These are phyloP conservation scores for Thamnidium elegans DNA, from an alignment of 192 early-diverging fungal species.

Conservation along the genomic window DNA sequence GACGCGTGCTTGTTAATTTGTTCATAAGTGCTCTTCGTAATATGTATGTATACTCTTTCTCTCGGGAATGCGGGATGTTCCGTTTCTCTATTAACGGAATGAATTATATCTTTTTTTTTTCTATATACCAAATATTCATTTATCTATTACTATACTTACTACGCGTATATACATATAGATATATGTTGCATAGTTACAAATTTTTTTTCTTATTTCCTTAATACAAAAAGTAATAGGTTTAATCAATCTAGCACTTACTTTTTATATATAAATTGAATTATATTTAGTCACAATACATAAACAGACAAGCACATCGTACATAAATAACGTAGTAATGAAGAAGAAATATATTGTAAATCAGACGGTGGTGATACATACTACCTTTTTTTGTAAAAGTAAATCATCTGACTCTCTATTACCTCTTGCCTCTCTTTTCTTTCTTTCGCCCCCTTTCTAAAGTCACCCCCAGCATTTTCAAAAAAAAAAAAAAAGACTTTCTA, in stretches of 20 bases:
- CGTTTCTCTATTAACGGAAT: constrained; percentile 8
- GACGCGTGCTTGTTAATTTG: constrained; percentile 7
- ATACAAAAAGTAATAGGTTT: background rate
- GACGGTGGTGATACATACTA: constrained; percentile 14
- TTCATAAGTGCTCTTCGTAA: background rate
- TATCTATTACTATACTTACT: background rate
- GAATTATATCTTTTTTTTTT: too few species aligned
- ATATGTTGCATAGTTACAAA: too few species aligned
- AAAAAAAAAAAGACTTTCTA: background rate
- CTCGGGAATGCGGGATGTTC: constrained; percentile 27
- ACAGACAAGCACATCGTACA: constrained; percentile 22
- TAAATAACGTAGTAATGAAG: constrained; percentile 28
- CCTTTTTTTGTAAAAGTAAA: background rate
- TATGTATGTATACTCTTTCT: background rate
- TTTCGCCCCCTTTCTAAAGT: background rate
- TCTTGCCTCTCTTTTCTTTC: background rate
- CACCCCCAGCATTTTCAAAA: constrained; percentile 13
- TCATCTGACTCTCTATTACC: background rate
- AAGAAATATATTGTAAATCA: constrained; percentile 19
- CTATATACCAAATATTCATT: background rate
- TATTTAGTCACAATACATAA: constrained; percentile 9
- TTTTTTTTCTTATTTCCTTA: background rate
- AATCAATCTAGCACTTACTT: too few species aligned
- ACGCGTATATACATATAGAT: too few species aligned
- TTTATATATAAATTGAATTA: too few species aligned